phyloP scores from a whole-genome alignment of 768 basidiomycete species.

The Amanita molliuscula region DNA sequence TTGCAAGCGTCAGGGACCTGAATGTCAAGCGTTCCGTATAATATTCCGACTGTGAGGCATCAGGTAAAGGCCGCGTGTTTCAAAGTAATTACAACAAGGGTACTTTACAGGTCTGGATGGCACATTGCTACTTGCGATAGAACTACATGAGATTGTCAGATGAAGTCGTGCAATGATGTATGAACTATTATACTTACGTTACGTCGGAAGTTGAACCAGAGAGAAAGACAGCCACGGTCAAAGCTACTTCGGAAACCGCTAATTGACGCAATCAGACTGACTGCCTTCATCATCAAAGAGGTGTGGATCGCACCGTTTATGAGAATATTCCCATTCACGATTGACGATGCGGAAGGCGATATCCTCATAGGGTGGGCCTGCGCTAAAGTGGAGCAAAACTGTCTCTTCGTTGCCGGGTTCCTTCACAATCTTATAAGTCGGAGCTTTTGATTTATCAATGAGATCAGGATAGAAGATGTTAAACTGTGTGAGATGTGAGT shows the following conservation, averaged over 20 bases:
- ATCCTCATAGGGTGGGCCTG: slow-evolving; percentile 97
- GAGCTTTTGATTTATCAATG: slow-evolving; percentile 96
- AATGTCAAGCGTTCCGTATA: not conserved
- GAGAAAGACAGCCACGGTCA: slow-evolving; percentile 89
- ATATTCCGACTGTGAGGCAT: not conserved
- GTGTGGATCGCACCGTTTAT: slow-evolving; percentile 59
- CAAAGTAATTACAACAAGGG: slow-evolving; percentile 4
- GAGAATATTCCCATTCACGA: slow-evolving; percentile 96
- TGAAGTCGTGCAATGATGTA: not conserved
- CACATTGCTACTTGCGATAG: slow-evolving; percentile 55
- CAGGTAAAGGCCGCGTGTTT: slow-evolving; percentile 4
- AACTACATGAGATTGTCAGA: slow-evolving; percentile 36
- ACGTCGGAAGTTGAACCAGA: slow-evolving; percentile 94
- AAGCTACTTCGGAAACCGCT: slow-evolving; percentile 97
- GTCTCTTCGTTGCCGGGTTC: slow-evolving; percentile 95
- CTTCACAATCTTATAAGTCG: slow-evolving; percentile 92
- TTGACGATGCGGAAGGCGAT: slow-evolving; percentile 98
- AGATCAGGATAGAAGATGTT: slow-evolving; percentile 99
- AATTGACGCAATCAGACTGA: slow-evolving; percentile 3
- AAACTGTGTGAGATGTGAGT: slow-evolving; percentile 36
- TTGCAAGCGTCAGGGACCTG: slow-evolving; percentile 1
- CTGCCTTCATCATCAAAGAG: not conserved
- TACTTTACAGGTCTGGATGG: not conserved
- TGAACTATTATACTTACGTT: slow-evolving; percentile 48
- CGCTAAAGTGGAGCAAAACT: slow-evolving; percentile 84